phyloP scores from a whole-genome alignment of 106 monocot genomes.

The Dactylorhiza incarnata region DNA sequence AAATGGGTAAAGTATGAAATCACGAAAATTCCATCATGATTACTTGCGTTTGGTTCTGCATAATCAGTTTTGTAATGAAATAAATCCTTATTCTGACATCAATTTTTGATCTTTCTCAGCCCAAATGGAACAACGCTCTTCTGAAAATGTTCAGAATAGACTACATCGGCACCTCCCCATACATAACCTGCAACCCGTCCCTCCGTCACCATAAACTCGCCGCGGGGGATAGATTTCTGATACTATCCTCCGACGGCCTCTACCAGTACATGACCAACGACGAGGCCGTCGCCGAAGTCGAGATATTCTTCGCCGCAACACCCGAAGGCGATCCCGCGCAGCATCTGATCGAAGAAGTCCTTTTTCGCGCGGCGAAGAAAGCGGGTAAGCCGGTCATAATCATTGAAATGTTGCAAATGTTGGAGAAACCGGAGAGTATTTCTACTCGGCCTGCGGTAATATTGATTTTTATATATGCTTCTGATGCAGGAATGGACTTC shows the following conservation, averaged over 20 bases:
- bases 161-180: conserved; percentile 55
- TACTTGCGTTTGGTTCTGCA: too few relatives aligned
- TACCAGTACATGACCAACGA: conserved; percentile 85
- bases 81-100: too few relatives aligned
- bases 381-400: not conserved
- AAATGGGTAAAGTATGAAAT: too few relatives aligned
- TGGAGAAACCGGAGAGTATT: too few relatives aligned
- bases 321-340: conserved; percentile 70
- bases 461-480: not conserved
- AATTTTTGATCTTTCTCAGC: conserved; percentile 25
- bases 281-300: conserved; percentile 54
- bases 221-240: conserved; percentile 45
- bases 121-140: conserved; percentile 74
- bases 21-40: too few relatives aligned
- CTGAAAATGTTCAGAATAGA: conserved; percentile 62
- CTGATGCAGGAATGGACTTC: conserved; percentile 67
- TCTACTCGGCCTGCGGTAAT: not conserved
- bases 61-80: too few relatives aligned
- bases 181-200: conserved; percentile 56
- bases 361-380: not conserved
- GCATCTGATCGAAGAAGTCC: conserved; percentile 1
- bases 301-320: conserved; percentile 27
- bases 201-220: conserved; percentile 46
- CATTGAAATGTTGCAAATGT: too few relatives aligned
- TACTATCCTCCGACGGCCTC: conserved; percentile 76